A percentile compares a stretch with the other conserved stretches of the same genome.
These are phyloP conservation scores for Thraustotheca clavata DNA, from an alignment of 352 stramenopile species.

Conservation along the genomic window DNA sequence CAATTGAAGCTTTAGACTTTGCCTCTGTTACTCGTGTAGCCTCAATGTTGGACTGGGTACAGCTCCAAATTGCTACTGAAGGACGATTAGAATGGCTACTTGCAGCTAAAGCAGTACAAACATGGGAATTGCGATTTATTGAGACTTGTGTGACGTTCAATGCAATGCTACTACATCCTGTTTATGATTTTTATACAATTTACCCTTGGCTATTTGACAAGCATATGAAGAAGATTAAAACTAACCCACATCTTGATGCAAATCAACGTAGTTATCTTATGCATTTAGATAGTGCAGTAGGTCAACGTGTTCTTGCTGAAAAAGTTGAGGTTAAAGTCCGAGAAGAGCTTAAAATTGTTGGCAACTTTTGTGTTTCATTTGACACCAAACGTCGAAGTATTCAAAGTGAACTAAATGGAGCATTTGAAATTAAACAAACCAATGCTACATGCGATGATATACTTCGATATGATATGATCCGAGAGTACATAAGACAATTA, in stretches of 20 bases:
- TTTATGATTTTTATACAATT: constrained; percentile 4
- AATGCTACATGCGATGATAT: too few relatives aligned
- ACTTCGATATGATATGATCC: not conserved
- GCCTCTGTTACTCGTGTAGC: not conserved
- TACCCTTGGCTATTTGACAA: not conserved
- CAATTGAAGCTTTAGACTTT: constrained; percentile 17
- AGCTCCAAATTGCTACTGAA: not conserved
- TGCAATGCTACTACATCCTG: constrained; percentile 4
- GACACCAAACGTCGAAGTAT: not conserved
- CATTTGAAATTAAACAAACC: not conserved
- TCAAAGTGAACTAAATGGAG: not conserved
- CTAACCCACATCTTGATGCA: not conserved
- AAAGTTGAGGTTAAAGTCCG: not conserved
- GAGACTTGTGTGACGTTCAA: not conserved
- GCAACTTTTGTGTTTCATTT: not conserved
- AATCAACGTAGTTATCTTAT: constrained; percentile 17
- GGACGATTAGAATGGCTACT: not conserved
- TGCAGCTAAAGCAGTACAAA: not conserved
- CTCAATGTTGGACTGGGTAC: constrained; percentile 10
- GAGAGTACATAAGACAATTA: not conserved
- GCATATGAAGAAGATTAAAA: not conserved
- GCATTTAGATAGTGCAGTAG: constrained; percentile 1
- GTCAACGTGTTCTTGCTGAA: constrained; percentile 4
- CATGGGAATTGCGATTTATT: not conserved
- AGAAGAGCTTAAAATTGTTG: not conserved